Conservation (phyloP, 2,329 filamentous ascomycete genomes). For the Alternaria sp. region DNA sequence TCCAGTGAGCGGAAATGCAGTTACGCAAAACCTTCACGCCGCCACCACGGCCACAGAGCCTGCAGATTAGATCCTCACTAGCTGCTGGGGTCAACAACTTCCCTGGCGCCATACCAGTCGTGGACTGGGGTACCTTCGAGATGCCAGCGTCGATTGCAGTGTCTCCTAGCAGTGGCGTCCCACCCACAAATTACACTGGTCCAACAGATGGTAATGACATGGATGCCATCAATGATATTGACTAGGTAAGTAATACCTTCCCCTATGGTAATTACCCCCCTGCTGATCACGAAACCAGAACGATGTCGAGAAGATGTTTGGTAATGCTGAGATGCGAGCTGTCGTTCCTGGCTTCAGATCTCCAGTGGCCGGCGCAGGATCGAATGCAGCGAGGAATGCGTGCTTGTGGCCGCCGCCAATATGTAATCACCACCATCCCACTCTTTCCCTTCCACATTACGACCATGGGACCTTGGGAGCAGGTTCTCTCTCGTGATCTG, state of each 20-base stretch:
- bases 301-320: slow-evolving; percentile 59
- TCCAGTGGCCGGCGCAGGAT: slow-evolving; percentile 31
- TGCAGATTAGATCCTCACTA: slow-evolving; percentile 3
- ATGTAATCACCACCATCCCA: background rate
- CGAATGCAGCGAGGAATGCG: background rate
- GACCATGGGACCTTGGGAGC: background rate
- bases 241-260: slow-evolving; percentile 65
- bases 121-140: slow-evolving; percentile 41
- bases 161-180: background rate
- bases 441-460: background rate
- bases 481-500: no score
- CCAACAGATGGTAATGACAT: slow-evolving; percentile 31
- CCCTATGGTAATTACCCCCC: background rate
- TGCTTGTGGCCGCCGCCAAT: background rate
- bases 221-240: slow-evolving; percentile 61
- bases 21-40: slow-evolving; percentile 15
- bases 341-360: slow-evolving; percentile 35
- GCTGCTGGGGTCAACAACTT: slow-evolving; percentile 22
- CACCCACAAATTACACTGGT: slow-evolving; percentile 4
- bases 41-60: slow-evolving; percentile 7
- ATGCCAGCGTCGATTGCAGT: slow-evolving; percentile 13
- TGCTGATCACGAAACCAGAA: slow-evolving; percentile 44
- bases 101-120: slow-evolving; percentile 35
- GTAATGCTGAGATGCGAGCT: slow-evolving; percentile 42
- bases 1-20: background rate